These are phyloP conservation scores for Conticribra weissflogii DNA, from an alignment of 108 stramenopile genomes.

Conservation along the genomic window DNA sequence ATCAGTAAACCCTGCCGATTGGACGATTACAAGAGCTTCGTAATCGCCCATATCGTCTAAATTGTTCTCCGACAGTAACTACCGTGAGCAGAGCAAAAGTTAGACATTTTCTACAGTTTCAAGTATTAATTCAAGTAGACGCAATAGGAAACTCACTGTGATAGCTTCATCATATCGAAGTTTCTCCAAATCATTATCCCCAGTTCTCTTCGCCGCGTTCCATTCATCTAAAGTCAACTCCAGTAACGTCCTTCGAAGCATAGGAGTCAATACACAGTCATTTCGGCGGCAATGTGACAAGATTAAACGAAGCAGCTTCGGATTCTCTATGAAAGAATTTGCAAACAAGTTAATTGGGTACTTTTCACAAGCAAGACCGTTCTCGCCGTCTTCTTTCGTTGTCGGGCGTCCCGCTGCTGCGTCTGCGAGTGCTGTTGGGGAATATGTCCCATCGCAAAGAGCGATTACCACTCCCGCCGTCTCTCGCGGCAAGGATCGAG, in stretches of 20 bases:
- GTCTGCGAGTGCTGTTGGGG: constrained; percentile 62
- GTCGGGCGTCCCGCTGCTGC: constrained; percentile 48
- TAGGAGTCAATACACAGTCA: constrained; percentile 72
- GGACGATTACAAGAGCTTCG: constrained; percentile 84
- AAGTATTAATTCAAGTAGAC: too few species aligned
- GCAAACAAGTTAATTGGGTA: constrained; percentile 85
- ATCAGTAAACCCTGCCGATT: constrained; percentile 76
- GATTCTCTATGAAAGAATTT: constrained; percentile 79
- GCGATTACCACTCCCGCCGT: constrained; percentile 85
- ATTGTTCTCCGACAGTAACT: constrained; percentile 50
- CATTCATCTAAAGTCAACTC: constrained; percentile 88
- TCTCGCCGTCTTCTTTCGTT: constrained; percentile 24
- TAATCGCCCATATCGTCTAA: constrained; percentile 77
- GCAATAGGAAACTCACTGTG: constrained; percentile 61
- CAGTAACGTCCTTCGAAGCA: constrained; percentile 72
- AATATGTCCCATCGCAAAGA: constrained; percentile 83
- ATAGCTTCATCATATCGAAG: constrained; percentile 77
- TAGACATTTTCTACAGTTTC: neutral
- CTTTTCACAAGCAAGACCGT: constrained; percentile 51
- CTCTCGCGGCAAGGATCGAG: constrained; percentile 75
- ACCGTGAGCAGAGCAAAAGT: constrained; percentile 48
- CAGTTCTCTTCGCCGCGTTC: constrained; percentile 74
- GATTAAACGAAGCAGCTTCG: constrained; percentile 82
- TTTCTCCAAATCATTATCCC: constrained; percentile 75
- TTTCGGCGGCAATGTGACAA: constrained; percentile 82